phyloP scores from a whole-genome alignment of 345 rosid genomes.

The Gossypium longicalyx region DNA sequence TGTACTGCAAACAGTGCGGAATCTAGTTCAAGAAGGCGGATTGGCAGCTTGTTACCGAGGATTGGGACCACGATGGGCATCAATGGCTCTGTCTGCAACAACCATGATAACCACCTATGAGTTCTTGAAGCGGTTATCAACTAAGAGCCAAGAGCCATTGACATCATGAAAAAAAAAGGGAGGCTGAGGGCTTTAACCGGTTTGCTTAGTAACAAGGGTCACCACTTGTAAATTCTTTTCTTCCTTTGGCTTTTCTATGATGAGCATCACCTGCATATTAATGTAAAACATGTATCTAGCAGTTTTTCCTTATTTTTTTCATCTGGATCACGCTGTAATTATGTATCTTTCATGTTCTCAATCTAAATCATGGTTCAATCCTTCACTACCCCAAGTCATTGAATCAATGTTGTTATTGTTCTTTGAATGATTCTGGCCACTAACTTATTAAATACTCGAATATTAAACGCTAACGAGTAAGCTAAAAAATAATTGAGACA shows the following conservation, averaged over 20 bases:
- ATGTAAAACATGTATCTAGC: not conserved
- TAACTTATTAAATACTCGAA: too few species aligned
- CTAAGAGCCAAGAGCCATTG: conserved; percentile 42
- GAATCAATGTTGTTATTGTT: too few species aligned
- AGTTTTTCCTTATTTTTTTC: not conserved
- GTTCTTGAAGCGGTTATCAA: conserved; percentile 65
- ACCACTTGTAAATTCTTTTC: conserved; percentile 20
- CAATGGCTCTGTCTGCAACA: conserved; percentile 83
- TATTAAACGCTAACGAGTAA: too few species aligned
- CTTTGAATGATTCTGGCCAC: too few species aligned
- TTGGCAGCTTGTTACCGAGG: conserved; percentile 79
- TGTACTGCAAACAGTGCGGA: conserved; percentile 47
- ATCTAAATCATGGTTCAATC: not conserved
- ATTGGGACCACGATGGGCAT: conserved; percentile 91
- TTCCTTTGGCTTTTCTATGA: not conserved
- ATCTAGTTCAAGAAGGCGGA: conserved; percentile 73
- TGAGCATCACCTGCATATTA: not conserved
- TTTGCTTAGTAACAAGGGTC: conserved; percentile 9
- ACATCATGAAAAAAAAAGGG: conserved; percentile 11
- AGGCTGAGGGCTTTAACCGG: not conserved
- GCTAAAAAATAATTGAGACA: too few species aligned
- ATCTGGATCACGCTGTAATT: not conserved
- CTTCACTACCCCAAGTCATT: not conserved
- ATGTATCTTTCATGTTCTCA: conserved; percentile 1
- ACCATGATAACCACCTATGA: conserved; percentile 92